phyloP scores from a whole-genome alignment of 73 alveolate species.

The Tetrahymena malaccensis region DNA sequence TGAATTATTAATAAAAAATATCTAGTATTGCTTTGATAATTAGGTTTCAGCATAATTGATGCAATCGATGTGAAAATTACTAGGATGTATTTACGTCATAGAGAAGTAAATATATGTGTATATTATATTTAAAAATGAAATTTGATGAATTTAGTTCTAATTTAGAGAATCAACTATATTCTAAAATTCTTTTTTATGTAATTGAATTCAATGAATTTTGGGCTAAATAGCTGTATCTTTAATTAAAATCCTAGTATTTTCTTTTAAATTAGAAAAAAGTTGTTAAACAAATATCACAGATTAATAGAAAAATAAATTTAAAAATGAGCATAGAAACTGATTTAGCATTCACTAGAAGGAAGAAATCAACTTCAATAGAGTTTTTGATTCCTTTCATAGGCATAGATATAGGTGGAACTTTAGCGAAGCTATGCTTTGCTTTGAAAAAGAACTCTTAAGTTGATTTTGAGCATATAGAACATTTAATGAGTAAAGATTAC shows the following conservation, averaged over 20 bases:
- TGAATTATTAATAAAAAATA: not conserved
- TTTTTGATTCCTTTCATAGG: slow-evolving; percentile 16
- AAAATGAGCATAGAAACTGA: not conserved
- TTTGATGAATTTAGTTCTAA: not conserved
- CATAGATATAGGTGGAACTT: slow-evolving; percentile 37
- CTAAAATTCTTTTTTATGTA: not conserved
- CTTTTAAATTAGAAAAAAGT: not conserved
- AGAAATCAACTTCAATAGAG: not conserved
- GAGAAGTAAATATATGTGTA: not conserved
- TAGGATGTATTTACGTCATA: not conserved
- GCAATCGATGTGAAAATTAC: not conserved
- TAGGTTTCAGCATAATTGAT: not conserved
- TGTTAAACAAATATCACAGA: not conserved
- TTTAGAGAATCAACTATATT: not conserved
- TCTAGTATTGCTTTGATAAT: not conserved
- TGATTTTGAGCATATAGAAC: not conserved
- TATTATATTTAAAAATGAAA: too few species aligned
- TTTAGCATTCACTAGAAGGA: not conserved
- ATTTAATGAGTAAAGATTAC: slow-evolving; percentile 5
- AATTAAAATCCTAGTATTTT: not conserved
- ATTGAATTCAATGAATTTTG: not conserved
- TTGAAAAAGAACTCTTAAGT: not conserved
- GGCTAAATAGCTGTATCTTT: not conserved
- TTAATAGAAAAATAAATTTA: not conserved
- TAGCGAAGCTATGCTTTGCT: slow-evolving; percentile 20